phyloP scores from a whole-genome alignment of 179 eudicot genomes.

The Silene noctiflora region DNA sequence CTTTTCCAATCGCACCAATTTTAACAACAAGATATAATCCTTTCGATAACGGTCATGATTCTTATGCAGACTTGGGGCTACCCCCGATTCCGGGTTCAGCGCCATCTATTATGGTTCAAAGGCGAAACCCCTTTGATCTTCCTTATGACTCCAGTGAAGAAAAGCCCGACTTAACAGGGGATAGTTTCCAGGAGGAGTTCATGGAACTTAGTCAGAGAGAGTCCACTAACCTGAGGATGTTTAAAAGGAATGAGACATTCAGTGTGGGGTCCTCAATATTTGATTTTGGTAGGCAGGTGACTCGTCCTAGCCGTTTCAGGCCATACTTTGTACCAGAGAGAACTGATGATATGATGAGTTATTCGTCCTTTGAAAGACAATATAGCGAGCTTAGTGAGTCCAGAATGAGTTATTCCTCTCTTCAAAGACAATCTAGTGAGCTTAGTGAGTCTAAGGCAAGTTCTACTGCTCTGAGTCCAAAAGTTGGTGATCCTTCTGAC shows the following conservation, averaged over 20 bases:
- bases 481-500: constrained; percentile 37
- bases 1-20: constrained; percentile 58
- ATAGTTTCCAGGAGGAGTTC: constrained; percentile 68
- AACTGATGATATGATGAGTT: constrained; percentile 54
- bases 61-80: constrained; percentile 47
- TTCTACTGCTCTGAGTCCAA: constrained; percentile 44
- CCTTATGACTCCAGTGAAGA: constrained; percentile 91
- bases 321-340: constrained; percentile 78
- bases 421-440: constrained; percentile 61
- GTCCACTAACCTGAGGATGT: constrained; percentile 42
- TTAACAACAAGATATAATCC: constrained; percentile 64
- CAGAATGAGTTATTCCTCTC: constrained; percentile 42
- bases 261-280: constrained; percentile 60
- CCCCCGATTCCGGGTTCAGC: constrained; percentile 94
- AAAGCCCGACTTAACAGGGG: constrained; percentile 75
- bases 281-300: constrained; percentile 42
- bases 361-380: constrained; percentile 59
- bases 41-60: constrained; percentile 58
- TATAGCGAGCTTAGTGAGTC: constrained; percentile 81
- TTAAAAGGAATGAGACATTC: constrained; percentile 81
- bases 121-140: constrained; percentile 75
- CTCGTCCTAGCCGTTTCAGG: constrained; percentile 43
- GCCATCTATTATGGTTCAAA: constrained; percentile 53
- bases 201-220: constrained; percentile 45
- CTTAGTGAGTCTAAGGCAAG: constrained; percentile 77